A percentile compares a stretch with the other conserved stretches of the same genome.
Conservation (phyloP, 306 rosid genomes). For the Rosa lucieae region DNA sequence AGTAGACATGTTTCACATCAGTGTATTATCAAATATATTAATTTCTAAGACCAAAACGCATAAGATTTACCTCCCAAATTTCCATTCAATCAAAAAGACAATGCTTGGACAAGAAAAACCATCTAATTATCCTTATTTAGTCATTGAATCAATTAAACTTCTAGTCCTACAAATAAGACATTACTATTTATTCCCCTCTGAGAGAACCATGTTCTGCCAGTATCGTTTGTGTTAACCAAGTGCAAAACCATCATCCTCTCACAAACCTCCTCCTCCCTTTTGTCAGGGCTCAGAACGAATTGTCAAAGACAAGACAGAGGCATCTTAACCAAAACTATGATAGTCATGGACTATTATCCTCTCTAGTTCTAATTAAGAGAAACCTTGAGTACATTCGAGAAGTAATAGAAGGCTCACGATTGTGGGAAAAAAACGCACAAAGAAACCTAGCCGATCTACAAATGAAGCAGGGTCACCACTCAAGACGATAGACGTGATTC, state of each 20-base stretch:
- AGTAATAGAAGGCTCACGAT: not conserved
- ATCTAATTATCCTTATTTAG: not conserved
- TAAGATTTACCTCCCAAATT: not conserved
- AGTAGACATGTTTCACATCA: not conserved
- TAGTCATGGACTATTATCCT: not conserved
- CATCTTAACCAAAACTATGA: not conserved
- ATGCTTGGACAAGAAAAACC: not conserved
- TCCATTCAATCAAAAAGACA: not conserved
- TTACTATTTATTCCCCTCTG: not conserved
- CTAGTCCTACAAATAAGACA: not conserved
- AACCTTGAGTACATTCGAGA: not conserved
- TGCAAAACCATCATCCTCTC: not conserved
- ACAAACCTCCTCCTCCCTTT: not conserved
- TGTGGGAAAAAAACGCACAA: too few relatives aligned
- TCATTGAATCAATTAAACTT: not conserved
- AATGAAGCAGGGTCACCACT: not conserved
- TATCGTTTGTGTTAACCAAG: not conserved
- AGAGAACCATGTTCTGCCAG: not conserved
- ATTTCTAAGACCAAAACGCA: not conserved
- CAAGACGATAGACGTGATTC: not conserved
- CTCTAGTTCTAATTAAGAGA: not conserved
- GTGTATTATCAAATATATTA: not conserved
- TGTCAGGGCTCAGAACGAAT: not conserved
- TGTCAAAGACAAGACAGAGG: not conserved
- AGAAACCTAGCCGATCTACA: too few relatives aligned